Evolutionary conservation across 176 grass and related monocot species (phyloP), one percentile per base, ranked within the genome.

Genomic region (Bolboschoenus planiculmis): DNA sequence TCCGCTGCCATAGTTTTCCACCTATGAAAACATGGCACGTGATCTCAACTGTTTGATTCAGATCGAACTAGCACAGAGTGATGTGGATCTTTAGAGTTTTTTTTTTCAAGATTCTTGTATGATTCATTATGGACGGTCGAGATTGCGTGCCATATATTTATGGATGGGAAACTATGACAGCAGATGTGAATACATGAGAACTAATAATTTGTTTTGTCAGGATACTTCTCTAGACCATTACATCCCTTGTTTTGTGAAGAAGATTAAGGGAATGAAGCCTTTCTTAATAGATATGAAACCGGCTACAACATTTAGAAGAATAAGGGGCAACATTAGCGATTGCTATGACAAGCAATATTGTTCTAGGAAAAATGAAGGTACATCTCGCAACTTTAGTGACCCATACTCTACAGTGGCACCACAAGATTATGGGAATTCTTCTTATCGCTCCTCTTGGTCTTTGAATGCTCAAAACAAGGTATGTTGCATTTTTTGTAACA

Each of bases 161-260:
- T 53, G 50, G 15, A 3, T 16, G 15, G 50, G 50, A 53, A 15
- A 53, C 13, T 53, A 18, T 53, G 14, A 15, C 50, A 53, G 50
- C 50, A 3, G 50, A 16, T 14, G 11, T 18, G 50, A 53, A 53
- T 3, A 3, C 15, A 18, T 53, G 50, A 53, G 43, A 53, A 31
- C 46, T 77, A 80, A 80, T 80, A 80, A 37, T 80, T 14, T 80
- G 0, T 80, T 39, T 80, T 60, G 31, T 24, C 56, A 82, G 79
- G 79, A 82, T 82, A 82, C 79, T 10, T 82, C 79, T 16, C 23
- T 82, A 63, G 79, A 82, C 36, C 5, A 82, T 43, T 82, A 82
- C 43, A 82, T 82, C 20, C 79, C 58, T 46, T 82, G 79, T 82
- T 82, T 82, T 46, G 79, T 82, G 79, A 63, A 48, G 79, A 82